Evolutionary conservation across 1,284 basidiomycete genomes (phyloP).

Genomic region (Tranzscheliella williamsii): DNA sequence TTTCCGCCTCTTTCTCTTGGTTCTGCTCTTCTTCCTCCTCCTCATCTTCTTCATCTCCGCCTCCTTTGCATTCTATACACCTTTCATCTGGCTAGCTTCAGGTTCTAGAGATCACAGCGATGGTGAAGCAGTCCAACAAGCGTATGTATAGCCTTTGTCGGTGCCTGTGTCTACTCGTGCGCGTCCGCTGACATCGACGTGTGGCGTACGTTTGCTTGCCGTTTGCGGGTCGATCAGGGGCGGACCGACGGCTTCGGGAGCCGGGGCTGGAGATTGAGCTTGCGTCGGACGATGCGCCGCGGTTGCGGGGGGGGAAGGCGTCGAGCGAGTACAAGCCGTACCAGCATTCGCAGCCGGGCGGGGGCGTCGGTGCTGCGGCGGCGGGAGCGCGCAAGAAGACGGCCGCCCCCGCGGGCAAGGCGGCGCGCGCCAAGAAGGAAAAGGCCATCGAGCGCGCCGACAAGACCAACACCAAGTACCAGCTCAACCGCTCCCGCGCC

Average conservation of each 20-base stretch:
- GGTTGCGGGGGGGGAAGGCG: constrained; percentile 2
- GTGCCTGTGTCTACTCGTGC: neutral
- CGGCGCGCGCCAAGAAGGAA: constrained; percentile 20
- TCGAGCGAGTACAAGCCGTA: constrained; percentile 16
- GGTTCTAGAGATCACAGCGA: neutral
- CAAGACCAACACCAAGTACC: constrained; percentile 26
- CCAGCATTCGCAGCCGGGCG: constrained; percentile 15
- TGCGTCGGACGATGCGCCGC: neutral
- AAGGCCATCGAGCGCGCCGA: constrained; percentile 40
- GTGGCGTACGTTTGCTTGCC: no score
- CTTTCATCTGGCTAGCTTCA: neutral
- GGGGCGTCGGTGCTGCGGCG: constrained; percentile 1
- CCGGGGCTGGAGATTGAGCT: constrained; percentile 24
- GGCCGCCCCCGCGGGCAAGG: constrained; percentile 3
- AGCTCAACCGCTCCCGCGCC: constrained; percentile 15
- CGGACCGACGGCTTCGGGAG: constrained; percentile 25
- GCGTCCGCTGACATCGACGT: neutral
- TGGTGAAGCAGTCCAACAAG: constrained; percentile 34
- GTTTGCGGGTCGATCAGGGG: constrained; percentile 4
- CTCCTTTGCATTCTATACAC: no score
- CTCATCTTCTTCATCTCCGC: neutral
- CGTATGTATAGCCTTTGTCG: constrained; percentile 8
- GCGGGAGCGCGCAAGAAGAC: neutral
- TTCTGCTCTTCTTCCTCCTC: neutral
- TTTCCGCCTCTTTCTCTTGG: neutral